These are phyloP conservation scores for Wakefieldia striispora DNA, from an alignment of 768 basidiomycete genomes.

Conservation along the genomic window DNA sequence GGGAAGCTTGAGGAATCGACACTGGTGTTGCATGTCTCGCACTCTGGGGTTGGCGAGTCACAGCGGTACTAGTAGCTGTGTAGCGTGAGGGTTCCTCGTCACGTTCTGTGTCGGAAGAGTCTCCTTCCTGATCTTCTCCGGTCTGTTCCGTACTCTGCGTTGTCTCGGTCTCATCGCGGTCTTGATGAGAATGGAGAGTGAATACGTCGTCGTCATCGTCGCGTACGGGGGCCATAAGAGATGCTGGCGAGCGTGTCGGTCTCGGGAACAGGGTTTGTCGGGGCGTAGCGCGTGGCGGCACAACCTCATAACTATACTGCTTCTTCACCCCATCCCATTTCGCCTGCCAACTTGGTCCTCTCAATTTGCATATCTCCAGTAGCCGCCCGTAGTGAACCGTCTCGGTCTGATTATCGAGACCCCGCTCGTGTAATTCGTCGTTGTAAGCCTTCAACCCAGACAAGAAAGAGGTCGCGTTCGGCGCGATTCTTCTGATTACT, in stretches of 20 bases:
- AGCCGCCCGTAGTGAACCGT: conserved; percentile 80
- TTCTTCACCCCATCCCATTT: conserved; percentile 76
- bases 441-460: conserved; percentile 85
- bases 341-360: conserved; percentile 75
- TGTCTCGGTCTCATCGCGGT: conserved; percentile 29
- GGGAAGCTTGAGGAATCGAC: conserved; percentile 7
- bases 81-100: conserved; percentile 17
- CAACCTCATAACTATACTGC: conserved; percentile 42
- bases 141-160: conserved; percentile 18
- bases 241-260: conserved; percentile 24
- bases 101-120: conserved; percentile 20
- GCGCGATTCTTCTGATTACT: conserved; percentile 66
- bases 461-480: conserved; percentile 71
- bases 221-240: conserved; percentile 26
- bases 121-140: conserved; percentile 10
- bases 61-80: background rate
- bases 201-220: conserved; percentile 41
- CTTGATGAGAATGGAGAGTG: conserved; percentile 44
- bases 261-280: conserved; percentile 15
- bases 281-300: conserved; percentile 11
- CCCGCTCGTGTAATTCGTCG: conserved; percentile 69
- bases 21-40: conserved; percentile 10
- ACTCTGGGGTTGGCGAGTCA: conserved; percentile 8
- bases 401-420: conserved; percentile 73
- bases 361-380: conserved; percentile 78